phyloP scores from a whole-genome alignment of 2,329 filamentous ascomycete species.

The Exserohilum rostratum region DNA sequence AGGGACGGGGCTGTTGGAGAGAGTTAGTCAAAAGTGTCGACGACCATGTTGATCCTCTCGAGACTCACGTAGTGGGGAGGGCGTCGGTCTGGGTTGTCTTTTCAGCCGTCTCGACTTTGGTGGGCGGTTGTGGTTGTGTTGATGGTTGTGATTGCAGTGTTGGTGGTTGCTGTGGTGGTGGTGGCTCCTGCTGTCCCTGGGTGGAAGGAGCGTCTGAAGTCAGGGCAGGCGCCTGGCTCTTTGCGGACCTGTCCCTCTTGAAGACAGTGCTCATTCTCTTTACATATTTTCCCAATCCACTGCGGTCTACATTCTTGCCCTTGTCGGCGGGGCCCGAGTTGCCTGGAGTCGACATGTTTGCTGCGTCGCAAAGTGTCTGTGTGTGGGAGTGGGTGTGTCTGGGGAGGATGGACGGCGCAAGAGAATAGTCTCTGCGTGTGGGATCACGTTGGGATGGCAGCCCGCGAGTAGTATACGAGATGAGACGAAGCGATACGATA shows the following conservation, averaged over 20 bases:
- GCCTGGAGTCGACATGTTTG: slow-evolving; percentile 37
- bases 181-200: background rate
- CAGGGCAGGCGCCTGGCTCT: slow-evolving; percentile 8
- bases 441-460: slow-evolving; percentile 2
- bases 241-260: slow-evolving; percentile 41
- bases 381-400: no score
- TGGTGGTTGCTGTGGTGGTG: background rate
- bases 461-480: no score
- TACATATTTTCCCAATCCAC: slow-evolving; percentile 47
- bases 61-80: slow-evolving; percentile 10
- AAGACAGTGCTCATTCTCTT: slow-evolving; percentile 50
- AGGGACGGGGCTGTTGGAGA: slow-evolving; percentile 6
- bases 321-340: slow-evolving; percentile 21
- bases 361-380: no score
- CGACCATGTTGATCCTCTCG: background rate
- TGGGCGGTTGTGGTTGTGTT: background rate
- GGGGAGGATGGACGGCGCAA: no score
- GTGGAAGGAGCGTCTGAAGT: slow-evolving; percentile 18
- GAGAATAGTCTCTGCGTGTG: no score
- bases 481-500: slow-evolving; percentile 2
- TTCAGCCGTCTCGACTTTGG: slow-evolving; percentile 5
- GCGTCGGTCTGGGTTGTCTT: slow-evolving; percentile 11
- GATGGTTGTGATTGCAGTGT: background rate
- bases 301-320: slow-evolving; percentile 33
- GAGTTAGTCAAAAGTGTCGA: slow-evolving; percentile 1